Base-by-base conservation (phyloP, 2,329 filamentous ascomycete species). In the Eutypella sp. region DNA sequence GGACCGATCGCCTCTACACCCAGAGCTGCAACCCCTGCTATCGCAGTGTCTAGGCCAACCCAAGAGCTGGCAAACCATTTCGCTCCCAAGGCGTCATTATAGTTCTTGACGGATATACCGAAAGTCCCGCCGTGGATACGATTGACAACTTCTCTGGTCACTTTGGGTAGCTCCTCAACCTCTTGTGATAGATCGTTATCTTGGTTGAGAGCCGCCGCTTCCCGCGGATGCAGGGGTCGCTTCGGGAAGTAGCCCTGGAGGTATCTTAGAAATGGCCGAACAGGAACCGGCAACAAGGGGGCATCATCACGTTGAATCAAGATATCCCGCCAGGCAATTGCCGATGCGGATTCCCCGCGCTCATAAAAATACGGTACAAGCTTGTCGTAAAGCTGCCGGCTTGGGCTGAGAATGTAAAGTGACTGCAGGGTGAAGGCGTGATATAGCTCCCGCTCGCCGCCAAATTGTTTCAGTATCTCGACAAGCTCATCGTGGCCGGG, bases 11-110 rank as follows among this genome's bases (percentile, higher is more conserved):
- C 70, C 40, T 80, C 73, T 5, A 95, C 71, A 2, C 87, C 87
- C 42, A 95, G 78, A 56, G 86, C 80, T 16, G 93, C 70, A 6
- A 87, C 76, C 27, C 78, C 78, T 4, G 59, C 54, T 45, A 95
- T 80, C 22, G 89, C 81, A 53, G 85, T 78, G 46, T 91, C 82
- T 9, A 90, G 71, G 1, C 84, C 79, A 19, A 93, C 76, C 63
- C 87, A 86, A 16, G 69, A 69, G 47, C 74, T 84, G 9, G 90
- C 90, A 61, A 96, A 91, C 69, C 89, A 82, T 51, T 84, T 79
- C n/a, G 90, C 86, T 16, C 87, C 85, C 24, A 95, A 76, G 1
- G 72, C 67, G 62, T 93, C 88, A 57, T 79, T 84, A 51, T 82
- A 78, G 8, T 67, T 65, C 48, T 76, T 80, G 29, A 67, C 67